Percentiles rank a stretch among this genome's conserved stretches.
Evolutionary conservation across 2,329 filamentous ascomycete genomes (phyloP).

Genomic region (Alternaria triticimaculans): DNA sequence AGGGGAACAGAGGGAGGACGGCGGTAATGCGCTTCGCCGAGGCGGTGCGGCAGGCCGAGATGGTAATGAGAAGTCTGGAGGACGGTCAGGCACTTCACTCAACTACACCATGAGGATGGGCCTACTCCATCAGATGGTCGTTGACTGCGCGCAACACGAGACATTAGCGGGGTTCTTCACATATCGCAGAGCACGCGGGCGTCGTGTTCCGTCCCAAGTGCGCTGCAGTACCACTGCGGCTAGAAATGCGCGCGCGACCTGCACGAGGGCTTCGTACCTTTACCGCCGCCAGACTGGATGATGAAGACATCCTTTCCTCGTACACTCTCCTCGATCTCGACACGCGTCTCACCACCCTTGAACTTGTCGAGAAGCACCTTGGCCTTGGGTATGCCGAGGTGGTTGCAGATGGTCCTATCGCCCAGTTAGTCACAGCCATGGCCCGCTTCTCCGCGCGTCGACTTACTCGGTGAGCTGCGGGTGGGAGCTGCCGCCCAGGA

Average conservation of each 20-base stretch:
- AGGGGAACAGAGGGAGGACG: conserved; percentile 93
- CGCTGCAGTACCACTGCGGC: conserved; percentile 4
- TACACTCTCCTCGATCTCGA: conserved; percentile 95
- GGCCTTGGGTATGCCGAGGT: conserved; percentile 84
- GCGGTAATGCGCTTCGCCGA: conserved; percentile 93
- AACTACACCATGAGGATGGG: conserved; percentile 33
- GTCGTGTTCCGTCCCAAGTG: not conserved
- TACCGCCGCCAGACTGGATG: conserved; percentile 89
- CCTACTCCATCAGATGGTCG: conserved; percentile 85
- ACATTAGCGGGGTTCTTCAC: conserved; percentile 23
- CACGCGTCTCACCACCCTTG: conserved; percentile 90
- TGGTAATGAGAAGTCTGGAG: conserved; percentile 81
- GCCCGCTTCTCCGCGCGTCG: not conserved
- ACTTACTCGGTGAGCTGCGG: conserved; percentile 75
- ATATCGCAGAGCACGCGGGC: not conserved
- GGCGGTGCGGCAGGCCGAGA: conserved; percentile 95
- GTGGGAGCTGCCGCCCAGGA: conserved; percentile 93
- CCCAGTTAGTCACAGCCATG: conserved; percentile 10
- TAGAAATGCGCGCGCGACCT: not conserved
- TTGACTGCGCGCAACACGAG: conserved; percentile 66
- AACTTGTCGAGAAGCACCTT: conserved; percentile 90
- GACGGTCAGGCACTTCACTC: conserved; percentile 35
- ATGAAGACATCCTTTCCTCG: conserved; percentile 98
- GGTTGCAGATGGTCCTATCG: conserved; percentile 74
- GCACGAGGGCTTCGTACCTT: conserved; percentile 43